Evolutionary conservation across 148 eudicot genomes (phyloP).

Genomic region (Vaccinium macrocarpon): DNA sequence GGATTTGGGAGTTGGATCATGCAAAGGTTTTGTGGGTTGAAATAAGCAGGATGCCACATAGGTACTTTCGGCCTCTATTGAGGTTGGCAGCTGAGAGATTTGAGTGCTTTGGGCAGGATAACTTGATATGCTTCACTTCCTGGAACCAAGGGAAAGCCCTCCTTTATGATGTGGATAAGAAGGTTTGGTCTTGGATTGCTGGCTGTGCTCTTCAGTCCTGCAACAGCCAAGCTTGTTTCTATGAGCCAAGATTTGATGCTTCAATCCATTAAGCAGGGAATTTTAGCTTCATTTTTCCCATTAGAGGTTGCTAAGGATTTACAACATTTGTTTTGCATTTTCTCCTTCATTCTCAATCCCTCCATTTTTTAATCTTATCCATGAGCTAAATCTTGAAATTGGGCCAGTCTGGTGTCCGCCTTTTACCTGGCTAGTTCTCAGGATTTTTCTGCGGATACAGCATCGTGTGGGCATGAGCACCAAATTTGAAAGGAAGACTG

Average conservation of each 20-base stretch:
- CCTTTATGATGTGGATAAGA: slow-evolving; percentile 90
- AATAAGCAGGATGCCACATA: slow-evolving; percentile 90
- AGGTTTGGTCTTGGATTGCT: slow-evolving; percentile 96
- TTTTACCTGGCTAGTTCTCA: neutral
- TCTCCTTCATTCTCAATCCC: neutral
- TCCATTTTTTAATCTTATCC: neutral
- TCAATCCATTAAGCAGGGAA: slow-evolving; percentile 45
- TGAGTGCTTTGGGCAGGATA: slow-evolving; percentile 96
- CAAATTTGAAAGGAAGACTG: neutral
- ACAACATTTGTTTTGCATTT: neutral
- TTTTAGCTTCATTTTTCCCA: neutral
- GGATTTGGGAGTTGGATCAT: slow-evolving; percentile 97
- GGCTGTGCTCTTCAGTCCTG: slow-evolving; percentile 92
- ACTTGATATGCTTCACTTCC: slow-evolving; percentile 90
- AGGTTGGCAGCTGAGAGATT: slow-evolving; percentile 94
- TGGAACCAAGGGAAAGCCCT: slow-evolving; percentile 98
- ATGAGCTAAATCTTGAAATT: neutral
- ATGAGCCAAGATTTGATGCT: slow-evolving; percentile 98
- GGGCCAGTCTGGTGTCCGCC: neutral
- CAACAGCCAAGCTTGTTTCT: slow-evolving; percentile 95
- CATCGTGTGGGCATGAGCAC: slow-evolving; percentile 9
- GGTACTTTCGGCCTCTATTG: slow-evolving; percentile 72
- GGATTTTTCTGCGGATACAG: neutral
- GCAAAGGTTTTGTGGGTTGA: slow-evolving; percentile 73
- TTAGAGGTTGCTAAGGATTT: slow-evolving; percentile 3